Percentiles rank a stretch among this genome's conserved stretches.
Conservation (phyloP, 2,329 filamentous ascomycete genomes). For the Fusarium protoensiforme region DNA sequence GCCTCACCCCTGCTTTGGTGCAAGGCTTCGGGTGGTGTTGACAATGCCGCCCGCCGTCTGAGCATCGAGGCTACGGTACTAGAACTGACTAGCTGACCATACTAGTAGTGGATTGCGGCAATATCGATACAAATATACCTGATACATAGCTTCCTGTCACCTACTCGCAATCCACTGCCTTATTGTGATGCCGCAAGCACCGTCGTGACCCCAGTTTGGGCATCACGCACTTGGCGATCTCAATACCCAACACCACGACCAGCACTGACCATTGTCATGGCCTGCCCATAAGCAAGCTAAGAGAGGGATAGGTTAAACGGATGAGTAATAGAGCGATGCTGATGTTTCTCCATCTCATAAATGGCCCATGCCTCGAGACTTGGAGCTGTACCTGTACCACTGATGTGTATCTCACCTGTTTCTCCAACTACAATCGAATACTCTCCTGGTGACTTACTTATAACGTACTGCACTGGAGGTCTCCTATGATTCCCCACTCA, state of each 20-base stretch:
- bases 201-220: neutral
- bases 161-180: neutral
- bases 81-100: neutral
- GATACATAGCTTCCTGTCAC: neutral
- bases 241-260: neutral
- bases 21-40: neutral
- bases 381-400: neutral
- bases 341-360: neutral
- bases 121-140: neutral
- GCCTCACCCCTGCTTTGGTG: neutral
- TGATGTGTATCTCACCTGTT: neutral
- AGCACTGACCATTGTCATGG: neutral
- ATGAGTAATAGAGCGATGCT: neutral
- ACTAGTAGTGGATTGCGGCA: neutral
- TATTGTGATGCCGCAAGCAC: neutral
- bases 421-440: neutral
- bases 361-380: neutral
- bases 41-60: neutral
- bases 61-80: neutral
- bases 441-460: neutral
- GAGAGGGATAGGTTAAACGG: neutral
- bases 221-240: neutral
- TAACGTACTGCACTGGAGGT: neutral
- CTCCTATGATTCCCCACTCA: neutral
- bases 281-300: neutral